Evolutionary conservation across 306 rosid genomes (phyloP).

Genomic region (Corylus heterophylla): DNA sequence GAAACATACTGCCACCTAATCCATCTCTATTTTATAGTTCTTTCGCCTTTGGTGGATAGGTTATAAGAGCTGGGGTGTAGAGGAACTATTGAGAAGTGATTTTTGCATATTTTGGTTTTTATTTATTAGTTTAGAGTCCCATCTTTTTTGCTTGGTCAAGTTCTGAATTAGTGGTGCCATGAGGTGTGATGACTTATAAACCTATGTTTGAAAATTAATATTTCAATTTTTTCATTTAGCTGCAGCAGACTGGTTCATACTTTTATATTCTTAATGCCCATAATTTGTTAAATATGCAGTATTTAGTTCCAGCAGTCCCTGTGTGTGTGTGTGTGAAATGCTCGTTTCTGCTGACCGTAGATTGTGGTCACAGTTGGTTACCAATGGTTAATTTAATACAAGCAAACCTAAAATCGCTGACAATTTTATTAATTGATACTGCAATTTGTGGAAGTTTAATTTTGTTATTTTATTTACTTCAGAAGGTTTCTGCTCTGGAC

Average conservation of each 20-base stretch:
- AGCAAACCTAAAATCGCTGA: not conserved
- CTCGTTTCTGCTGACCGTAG: not conserved
- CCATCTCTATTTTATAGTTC: not conserved
- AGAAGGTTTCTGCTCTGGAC: constrained; percentile 77
- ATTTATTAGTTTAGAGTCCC: not conserved
- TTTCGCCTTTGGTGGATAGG: not conserved
- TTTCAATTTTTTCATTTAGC: constrained; percentile 2
- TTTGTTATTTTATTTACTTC: constrained; percentile 27
- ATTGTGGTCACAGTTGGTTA: not conserved
- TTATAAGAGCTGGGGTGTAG: not conserved
- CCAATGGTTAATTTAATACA: not conserved
- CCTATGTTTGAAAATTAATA: not conserved
- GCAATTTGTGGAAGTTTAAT: constrained; percentile 8
- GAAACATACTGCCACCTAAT: not conserved
- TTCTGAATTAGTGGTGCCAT: not conserved
- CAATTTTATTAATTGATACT: not conserved
- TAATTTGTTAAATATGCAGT: not conserved
- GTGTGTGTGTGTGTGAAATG: not conserved
- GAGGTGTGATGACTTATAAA: not conserved
- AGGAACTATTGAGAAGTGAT: not conserved
- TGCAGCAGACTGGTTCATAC: not conserved
- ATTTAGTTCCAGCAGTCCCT: not conserved
- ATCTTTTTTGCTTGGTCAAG: not conserved
- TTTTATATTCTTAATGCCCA: not conserved
- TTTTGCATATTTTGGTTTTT: not conserved